Conservation (phyloP, 257 asterid species). For the Nicotiana undulata region DNA sequence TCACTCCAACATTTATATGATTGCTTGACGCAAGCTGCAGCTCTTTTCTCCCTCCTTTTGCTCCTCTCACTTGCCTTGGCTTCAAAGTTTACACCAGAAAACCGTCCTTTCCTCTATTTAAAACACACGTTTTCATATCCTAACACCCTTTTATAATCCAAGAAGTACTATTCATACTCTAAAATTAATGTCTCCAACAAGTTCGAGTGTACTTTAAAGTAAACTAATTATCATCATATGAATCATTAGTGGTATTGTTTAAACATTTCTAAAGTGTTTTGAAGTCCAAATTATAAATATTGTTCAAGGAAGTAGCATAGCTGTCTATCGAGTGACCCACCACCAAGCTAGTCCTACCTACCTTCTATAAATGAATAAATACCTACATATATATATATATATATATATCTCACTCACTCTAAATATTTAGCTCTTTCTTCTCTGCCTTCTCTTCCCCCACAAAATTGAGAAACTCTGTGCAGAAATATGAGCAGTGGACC, state of each 20-base stretch:
- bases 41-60: neutral
- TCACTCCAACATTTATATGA: neutral
- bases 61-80: neutral
- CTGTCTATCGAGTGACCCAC: slow-evolving; percentile 36
- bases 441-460: neutral
- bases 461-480: neutral
- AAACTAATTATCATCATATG: no score
- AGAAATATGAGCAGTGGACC: slow-evolving; percentile 23
- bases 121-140: neutral
- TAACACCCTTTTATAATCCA: no score
- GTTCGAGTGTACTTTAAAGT: no score
- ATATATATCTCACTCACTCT: neutral
- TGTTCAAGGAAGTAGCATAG: neutral
- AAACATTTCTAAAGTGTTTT: no score
- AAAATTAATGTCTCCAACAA: no score
- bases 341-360: slow-evolving; percentile 27
- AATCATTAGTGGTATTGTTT: no score
- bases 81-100: neutral
- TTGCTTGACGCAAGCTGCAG: slow-evolving; percentile 2
- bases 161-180: no score
- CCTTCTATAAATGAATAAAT: neutral
- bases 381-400: neutral
- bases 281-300: neutral
- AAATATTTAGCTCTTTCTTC: slow-evolving; percentile 5
- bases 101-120: neutral